These are phyloP conservation scores for Epicoccum nigrum DNA, from an alignment of 2,329 filamentous ascomycete genomes.

Conservation along the genomic window DNA sequence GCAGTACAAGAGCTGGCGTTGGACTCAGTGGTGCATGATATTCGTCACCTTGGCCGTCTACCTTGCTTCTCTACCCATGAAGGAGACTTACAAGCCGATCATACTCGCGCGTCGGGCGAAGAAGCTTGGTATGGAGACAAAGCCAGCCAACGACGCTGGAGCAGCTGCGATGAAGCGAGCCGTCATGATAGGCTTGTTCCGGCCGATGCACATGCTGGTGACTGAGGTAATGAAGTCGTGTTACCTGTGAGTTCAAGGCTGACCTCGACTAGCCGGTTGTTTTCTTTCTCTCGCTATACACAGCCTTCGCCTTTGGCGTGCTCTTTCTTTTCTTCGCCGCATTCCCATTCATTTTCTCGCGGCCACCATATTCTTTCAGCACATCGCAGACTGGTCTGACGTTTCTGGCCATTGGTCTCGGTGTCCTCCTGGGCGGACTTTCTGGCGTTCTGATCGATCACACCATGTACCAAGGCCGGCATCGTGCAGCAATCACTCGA, in stretches of 20 bases:
- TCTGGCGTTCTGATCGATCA: constrained; percentile 46
- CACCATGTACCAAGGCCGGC: constrained; percentile 44
- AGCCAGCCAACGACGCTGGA: constrained; percentile 3
- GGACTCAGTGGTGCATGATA: constrained; percentile 53
- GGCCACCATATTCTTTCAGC: constrained; percentile 38
- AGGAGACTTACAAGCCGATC: constrained; percentile 63
- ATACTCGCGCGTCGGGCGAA: constrained; percentile 52
- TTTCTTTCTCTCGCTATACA: constrained; percentile 45
- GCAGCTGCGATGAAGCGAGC: constrained; percentile 26
- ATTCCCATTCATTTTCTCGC: constrained; percentile 43
- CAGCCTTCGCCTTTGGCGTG: constrained; percentile 43
- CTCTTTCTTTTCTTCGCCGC: constrained; percentile 47
- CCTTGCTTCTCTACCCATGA: constrained; percentile 51
- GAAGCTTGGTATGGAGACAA: constrained; percentile 34
- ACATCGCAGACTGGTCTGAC: constrained; percentile 38
- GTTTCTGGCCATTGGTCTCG: constrained; percentile 44
- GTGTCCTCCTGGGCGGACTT: constrained; percentile 33
- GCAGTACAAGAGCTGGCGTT: constrained; percentile 55
- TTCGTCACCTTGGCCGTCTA: constrained; percentile 49
- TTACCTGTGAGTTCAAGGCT: neutral
- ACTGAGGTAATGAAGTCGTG: constrained; percentile 31
- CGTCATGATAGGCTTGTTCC: constrained; percentile 52
- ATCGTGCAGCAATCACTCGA: constrained; percentile 32
- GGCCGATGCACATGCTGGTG: constrained; percentile 57
- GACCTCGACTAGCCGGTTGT: constrained; percentile 36